Conservation (phyloP, 345 rosid species). For the Eucalyptus pauciflora region DNA sequence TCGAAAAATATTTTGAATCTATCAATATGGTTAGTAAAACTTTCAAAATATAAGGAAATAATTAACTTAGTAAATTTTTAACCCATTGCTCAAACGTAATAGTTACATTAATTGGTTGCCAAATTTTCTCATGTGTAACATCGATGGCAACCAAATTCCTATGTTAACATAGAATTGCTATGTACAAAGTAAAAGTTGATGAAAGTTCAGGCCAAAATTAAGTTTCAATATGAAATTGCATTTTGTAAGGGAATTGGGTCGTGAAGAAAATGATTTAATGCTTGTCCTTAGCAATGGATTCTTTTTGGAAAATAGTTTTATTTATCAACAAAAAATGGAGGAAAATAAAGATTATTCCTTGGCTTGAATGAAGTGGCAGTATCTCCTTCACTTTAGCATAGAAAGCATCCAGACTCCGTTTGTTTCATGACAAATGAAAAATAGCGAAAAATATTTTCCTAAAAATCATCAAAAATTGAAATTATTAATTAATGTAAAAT, state of each 20-base stretch:
- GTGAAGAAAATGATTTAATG: not conserved
- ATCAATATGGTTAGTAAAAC: not conserved
- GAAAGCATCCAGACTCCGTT: accelerated
- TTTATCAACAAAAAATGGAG: not conserved
- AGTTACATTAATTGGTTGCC: not conserved
- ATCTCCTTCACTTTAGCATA: not conserved
- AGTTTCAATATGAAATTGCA: not conserved
- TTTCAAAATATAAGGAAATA: too few relatives aligned
- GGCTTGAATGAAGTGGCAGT: not conserved
- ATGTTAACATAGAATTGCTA: not conserved
- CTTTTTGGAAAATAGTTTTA: not conserved
- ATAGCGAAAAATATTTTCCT: too few relatives aligned
- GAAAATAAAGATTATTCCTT: not conserved
- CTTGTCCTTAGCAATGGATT: not conserved
- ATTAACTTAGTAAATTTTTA: not conserved
- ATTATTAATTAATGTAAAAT: too few relatives aligned
- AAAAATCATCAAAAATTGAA: not conserved
- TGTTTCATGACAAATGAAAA: too few relatives aligned
- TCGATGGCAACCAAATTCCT: not conserved
- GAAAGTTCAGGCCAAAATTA: not conserved
- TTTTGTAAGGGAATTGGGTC: not conserved
- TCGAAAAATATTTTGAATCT: not conserved
- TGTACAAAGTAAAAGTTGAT: not conserved
- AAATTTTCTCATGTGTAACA: too few relatives aligned
- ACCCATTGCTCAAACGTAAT: not conserved